Evolutionary conservation across 441 rosid genomes (phyloP), one percentile per base, ranked within the genome.

Genomic region (Adansonia madagascariensis): DNA sequence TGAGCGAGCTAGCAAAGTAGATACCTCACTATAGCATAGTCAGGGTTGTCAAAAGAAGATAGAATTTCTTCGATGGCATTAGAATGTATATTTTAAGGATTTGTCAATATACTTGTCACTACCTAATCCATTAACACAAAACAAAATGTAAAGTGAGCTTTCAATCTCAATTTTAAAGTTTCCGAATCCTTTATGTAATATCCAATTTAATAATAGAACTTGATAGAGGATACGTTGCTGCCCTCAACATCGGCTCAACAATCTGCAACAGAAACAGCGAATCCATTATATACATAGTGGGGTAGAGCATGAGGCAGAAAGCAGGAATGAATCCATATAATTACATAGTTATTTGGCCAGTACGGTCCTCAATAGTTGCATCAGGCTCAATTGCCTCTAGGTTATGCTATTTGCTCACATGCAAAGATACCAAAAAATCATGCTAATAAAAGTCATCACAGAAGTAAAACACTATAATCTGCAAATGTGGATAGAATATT

Each of bases 181-280:
- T 53, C 27, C 9, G 4, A 53, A 31, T 8, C 49, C 47, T 75
- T 2, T 44, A 46, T 50, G 24, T 4, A 15, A 31, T 67, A 8
- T 12, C 55, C 44, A 47, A 4, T 12, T 41, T 52, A 43, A 18
- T 8, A 55, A 64, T 15, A 62, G 68, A 76, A 53, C 24, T 8
- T 17, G 31, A 49, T 22, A 49, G 75, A 83, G 89, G 90, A 85
- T 87, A 94, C 97, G 43, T 81, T 70, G 98, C 98, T 60, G 94
- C 97, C 86, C 88, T 92, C 80, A 94, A 76, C 83, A 95, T 91
- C 22, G 97, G 94, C 81, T 94, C 95, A 74, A 90, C 90, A 90
- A 92, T 91, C 98, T 95, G 94, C 83, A 86, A 79, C 73, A 82
- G 43, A 79, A 64, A 84, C 73, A 80, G 15, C 71, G 57, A 59